Base-by-base conservation (phyloP, 495 filamentous ascomycete species). In the Schizothecium vesticola region DNA sequence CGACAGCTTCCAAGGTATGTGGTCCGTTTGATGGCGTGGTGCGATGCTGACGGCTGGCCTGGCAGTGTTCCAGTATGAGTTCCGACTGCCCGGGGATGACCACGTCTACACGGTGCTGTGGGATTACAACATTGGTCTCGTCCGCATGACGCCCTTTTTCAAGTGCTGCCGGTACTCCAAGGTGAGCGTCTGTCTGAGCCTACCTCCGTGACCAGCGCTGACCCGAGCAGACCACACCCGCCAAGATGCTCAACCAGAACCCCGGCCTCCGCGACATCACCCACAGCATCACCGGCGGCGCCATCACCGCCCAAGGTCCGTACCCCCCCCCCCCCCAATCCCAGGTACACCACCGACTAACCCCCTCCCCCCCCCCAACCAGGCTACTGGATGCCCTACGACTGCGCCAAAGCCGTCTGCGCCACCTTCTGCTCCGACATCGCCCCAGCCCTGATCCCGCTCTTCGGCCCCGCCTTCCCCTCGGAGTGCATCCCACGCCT, bases 381-480 rank as follows among this genome's bases (percentile, higher is more conserved):
- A 96, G 95, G 95, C 25, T 99, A 99, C 80, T 99, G 94, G 95
- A 92, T 98, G 87, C 95, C 95, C 1, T 99, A 88, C 72, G 80
- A 87, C 51, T 92, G 90, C 51, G 95, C 95, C 26, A 89, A 86
- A 79, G 92, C 91, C 21, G 81, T 97, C 29, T 92, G 92, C 70
- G 84, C 91, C 7, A 97, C 90, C 2, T 97, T 97, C 75, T 98
- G 94, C 81, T 88, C 88, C 76, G 80, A 86, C 16, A 97, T 99
- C 71, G 88, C 94, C 25, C 87, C 87, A 67, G 92, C 88, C 0
- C 80, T 99, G 58, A 95, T 93, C 11, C 93, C 93, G 19, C 80
- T 99, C 64, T 99, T 99, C 75, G 95, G 95, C 0, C 82, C 84
- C 8, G 84, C 88, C 65, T 98, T 99, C 77, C 88, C 91, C 3